Base-by-base conservation (phyloP, 345 rosid genomes). In the Hypericum androsaemum region DNA sequence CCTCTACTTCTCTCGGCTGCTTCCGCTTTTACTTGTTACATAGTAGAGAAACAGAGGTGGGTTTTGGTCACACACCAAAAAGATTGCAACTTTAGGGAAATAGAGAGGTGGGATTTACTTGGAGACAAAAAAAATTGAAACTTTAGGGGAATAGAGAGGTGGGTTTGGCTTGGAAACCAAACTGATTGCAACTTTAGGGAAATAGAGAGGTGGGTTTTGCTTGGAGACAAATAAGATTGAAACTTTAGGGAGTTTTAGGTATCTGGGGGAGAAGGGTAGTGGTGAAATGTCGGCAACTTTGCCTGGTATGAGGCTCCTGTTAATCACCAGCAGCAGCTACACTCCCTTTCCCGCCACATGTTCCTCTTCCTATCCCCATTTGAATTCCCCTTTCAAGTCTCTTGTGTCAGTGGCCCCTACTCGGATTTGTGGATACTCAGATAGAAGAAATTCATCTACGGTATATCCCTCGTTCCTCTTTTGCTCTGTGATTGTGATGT, bases 281-380 rank as follows among this genome's bases (percentile, higher is more conserved):
- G 12, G 16, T 44, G 50, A 46, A 32, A 46, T 46, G 50, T 46
- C 50, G 8, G 28, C 50, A 13, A 32, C 14, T 32, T 46, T 46
- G 22, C 10, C 32, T 32, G 22, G 82, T 46, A 63, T 63, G 80
- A 76, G 79, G 73, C 81, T 80, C 46, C 64, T 79, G 48, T 52
- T 68, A 37, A 37, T 83, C 77, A 74, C 78, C 64, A 4, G 39
- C 53, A 12, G 71, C n/a, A 53, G 67, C 37, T 16, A 63, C 6
- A 36, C 64, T 9, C 8, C 61, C 38, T 6, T 54, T 46, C 10
- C 28, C 22, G 15, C 50, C 8, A 9, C 6, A 13, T 14, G 15
- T 32, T 41, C 58, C 39, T 6, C 44, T 43, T 38, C 40, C 52
- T 68, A 15, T 62, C 41, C 54, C 53, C 61, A 63, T 50, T 53